phyloP scores from a whole-genome alignment of 371 early-diverging fungal species.

The Haplosporangium sp. region DNA sequence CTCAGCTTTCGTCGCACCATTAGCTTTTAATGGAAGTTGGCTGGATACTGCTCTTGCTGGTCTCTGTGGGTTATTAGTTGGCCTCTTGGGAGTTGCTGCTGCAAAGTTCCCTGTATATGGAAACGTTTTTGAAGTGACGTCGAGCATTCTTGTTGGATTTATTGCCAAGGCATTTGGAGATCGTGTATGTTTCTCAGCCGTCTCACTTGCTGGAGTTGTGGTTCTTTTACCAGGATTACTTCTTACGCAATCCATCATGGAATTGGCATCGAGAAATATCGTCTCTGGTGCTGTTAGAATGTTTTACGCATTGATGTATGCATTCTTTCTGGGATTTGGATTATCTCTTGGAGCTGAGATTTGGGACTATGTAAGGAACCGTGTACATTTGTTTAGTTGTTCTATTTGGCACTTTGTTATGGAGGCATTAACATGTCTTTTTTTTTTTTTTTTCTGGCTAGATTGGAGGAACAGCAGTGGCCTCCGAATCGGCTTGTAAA shows the following conservation, averaged over 20 bases:
- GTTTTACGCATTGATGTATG: slow-evolving; percentile 73
- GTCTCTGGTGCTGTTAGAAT: slow-evolving; percentile 79
- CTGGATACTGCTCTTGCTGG: slow-evolving; percentile 62
- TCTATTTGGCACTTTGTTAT: background rate
- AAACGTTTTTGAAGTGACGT: slow-evolving; percentile 69
- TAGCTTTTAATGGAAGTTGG: slow-evolving; percentile 67
- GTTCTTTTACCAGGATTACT: slow-evolving; percentile 71
- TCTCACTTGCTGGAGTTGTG: slow-evolving; percentile 65
- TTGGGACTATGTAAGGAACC: slow-evolving; percentile 42
- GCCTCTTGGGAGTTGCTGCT: slow-evolving; percentile 61
- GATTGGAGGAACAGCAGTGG: slow-evolving; percentile 11
- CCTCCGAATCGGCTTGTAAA: slow-evolving; percentile 18
- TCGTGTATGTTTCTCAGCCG: slow-evolving; percentile 63
- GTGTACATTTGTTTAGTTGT: background rate
- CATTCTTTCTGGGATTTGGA: slow-evolving; percentile 75
- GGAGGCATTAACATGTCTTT: background rate
- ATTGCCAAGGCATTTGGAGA: slow-evolving; percentile 61
- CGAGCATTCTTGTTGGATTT: slow-evolving; percentile 64
- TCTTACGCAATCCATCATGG: slow-evolving; percentile 76
- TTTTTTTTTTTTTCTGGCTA: background rate
- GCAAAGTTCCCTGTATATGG: slow-evolving; percentile 64
- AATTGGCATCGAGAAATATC: slow-evolving; percentile 79
- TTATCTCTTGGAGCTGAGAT: slow-evolving; percentile 70
- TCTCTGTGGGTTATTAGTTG: slow-evolving; percentile 63
- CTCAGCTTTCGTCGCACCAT: slow-evolving; percentile 63